Base-by-base conservation (phyloP, 441 rosid genomes). In the Jatropha multifida region DNA sequence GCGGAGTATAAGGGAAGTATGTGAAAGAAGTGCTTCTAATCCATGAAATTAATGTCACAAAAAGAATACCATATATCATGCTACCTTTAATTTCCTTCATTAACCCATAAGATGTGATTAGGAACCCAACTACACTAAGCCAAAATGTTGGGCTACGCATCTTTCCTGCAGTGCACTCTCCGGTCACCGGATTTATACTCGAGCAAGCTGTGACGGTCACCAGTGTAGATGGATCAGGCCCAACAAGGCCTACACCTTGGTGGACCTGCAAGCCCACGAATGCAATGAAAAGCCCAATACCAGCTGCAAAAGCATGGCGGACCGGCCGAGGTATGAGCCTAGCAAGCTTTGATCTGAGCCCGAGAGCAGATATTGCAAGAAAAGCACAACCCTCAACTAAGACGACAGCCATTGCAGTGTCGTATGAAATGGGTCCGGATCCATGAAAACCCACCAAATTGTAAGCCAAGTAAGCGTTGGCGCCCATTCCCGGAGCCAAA, bases 401-500 rank as follows among this genome's bases (percentile, higher is more conserved):
- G 66, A 90, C 90, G 1, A 94, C 79, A 1, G 94, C 96, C 79
- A 91, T 85, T 2, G 96, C 94, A 0, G 97, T 90, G 44, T 73
- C 71, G 81, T 88, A 94, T 0, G 92, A 88, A n/a, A 93, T 66
- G 17, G 91, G 68, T 20, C 98, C 97, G 0, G 96, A 87, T 20
- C 98, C 96, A 73, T 87, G 98, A 74, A 86, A 93, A 6, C 98
- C 99, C 41, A 94, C 88, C 17, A 89, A 68, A 82, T 93, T 92
- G 74, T 93, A 94, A n/a, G 98, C 86, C 68, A 89, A 61, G 79
- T 87, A 93, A 67, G 98, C 94, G 46, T 92, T 91, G 0, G 96
- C 84, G 27, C 99, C 99, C 93, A 93, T 94, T 4, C 86, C 97
- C 0, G 98, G 98, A 77, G 98, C 99, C 78, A 93, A 76, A 7